Conservation (phyloP, 1,284 basidiomycete species). For the Trametes polyzona region DNA sequence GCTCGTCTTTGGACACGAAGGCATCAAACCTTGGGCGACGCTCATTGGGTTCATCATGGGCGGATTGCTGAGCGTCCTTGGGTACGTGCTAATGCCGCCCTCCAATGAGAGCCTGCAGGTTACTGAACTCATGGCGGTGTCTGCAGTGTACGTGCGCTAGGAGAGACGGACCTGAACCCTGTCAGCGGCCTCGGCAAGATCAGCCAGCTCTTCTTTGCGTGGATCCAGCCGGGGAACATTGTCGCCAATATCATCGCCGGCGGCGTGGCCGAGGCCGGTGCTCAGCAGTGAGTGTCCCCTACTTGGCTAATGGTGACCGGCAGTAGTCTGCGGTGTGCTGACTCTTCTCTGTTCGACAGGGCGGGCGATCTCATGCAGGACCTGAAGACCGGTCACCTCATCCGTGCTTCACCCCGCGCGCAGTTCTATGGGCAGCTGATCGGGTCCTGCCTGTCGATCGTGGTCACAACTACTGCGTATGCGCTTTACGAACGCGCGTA, state of each 20-base stretch:
- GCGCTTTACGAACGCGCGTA: slow-evolving; percentile 89
- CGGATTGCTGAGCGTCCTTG: slow-evolving; percentile 84
- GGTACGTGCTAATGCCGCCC: slow-evolving; percentile 52
- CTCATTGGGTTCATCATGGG: slow-evolving; percentile 85
- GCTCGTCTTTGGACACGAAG: slow-evolving; percentile 86
- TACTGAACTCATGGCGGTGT: slow-evolving; percentile 1
- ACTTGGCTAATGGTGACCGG: not conserved
- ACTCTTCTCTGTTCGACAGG: slow-evolving; percentile 42
- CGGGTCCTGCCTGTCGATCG: slow-evolving; percentile 84
- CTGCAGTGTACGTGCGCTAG: slow-evolving; percentile 82
- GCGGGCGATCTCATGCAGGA: slow-evolving; percentile 99
- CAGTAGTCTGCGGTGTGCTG: not conserved
- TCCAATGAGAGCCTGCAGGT: not conserved
- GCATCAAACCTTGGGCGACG: slow-evolving; percentile 95
- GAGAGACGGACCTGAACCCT: slow-evolving; percentile 93
- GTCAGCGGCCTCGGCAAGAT: slow-evolving; percentile 96
- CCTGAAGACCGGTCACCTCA: slow-evolving; percentile 92
- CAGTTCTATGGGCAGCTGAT: slow-evolving; percentile 91
- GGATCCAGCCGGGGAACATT: slow-evolving; percentile 92
- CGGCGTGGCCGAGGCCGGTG: slow-evolving; percentile 95
- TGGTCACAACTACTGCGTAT: slow-evolving; percentile 89
- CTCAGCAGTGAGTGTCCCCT: slow-evolving; percentile 73
- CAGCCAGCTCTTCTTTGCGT: slow-evolving; percentile 91
- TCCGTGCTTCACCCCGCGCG: slow-evolving; percentile 84
- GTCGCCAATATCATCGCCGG: slow-evolving; percentile 97